Evolutionary conservation across 2,329 filamentous ascomycete genomes (phyloP), one percentile per base, ranked within the genome.

Genomic region (Cadophora sp.): DNA sequence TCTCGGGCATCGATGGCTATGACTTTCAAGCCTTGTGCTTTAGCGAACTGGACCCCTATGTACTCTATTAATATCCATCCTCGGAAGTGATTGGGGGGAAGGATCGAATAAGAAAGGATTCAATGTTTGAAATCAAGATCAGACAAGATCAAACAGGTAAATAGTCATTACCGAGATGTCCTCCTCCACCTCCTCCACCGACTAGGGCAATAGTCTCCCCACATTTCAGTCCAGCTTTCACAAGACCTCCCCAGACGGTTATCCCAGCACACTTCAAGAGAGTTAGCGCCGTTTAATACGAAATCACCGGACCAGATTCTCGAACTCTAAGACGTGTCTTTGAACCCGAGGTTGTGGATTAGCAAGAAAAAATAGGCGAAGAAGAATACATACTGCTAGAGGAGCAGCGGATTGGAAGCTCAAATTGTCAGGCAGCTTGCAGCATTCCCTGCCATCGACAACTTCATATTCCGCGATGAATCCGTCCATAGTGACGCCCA

Each of bases 381-480:
- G n/a, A 16, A 19, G 16, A 43, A 16, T 43, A 43, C 40, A 14
- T 43, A 43, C 40, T 14, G 86, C 85, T 26, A 89, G 77, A 4
- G 87, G 87, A 56, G 85, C 86, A 16, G 86, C 87, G 19, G 80
- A 81, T 63, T 81, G 72, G 60, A 88, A 83, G 2, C 79, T 79
- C 14, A 89, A 78, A 7, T 77, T 77, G 37, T 85, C 80, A 1
- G 86, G 85, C 62, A 88, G 75, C 4, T 75, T 76, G 2, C 81
- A 84, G 5, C 81, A 80, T 58, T 77, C 81, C 37, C 83, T 76
- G 3, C 79, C 77, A 74, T 89, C 87, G 7, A 82, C 82, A 48
- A 82, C 73, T 27, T 83, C 83, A 72, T 87, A 89, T 68, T 89
- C 85, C 0, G 86, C 86, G 65, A 89, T 86, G 64, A 81, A 84